Percentiles rank a stretch among this genome's conserved stretches.
phyloP scores from a whole-genome alignment of 495 filamentous ascomycete genomes.

The Chlorociboria aeruginascens region DNA sequence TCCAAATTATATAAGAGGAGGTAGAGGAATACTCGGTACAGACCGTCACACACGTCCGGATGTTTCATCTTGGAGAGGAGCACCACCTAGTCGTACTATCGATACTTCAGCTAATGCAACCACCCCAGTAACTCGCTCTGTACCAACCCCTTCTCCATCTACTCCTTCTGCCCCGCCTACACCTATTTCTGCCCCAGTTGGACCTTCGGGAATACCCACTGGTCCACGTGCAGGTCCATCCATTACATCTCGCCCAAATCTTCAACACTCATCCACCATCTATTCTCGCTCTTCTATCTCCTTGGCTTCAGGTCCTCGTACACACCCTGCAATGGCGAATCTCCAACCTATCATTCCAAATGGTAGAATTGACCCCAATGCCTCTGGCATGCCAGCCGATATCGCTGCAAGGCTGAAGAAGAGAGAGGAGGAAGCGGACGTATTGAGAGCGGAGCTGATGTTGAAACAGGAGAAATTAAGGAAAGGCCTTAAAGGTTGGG shows the following conservation, averaged over 20 bases:
- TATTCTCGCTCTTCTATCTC: neutral
- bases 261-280: constrained; percentile 13
- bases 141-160: constrained; percentile 9
- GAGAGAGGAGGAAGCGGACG: constrained; percentile 18
- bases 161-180: constrained; percentile 6
- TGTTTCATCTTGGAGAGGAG: constrained; percentile 4
- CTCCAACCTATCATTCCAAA: constrained; percentile 18
- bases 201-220: constrained; percentile 18
- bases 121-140: constrained; percentile 2
- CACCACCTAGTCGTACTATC: constrained; percentile 5
- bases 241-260: constrained; percentile 10
- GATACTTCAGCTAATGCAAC: neutral
- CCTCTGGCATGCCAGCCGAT: constrained; percentile 11
- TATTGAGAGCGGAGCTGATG: constrained; percentile 11
- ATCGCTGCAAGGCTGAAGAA: constrained; percentile 12
- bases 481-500: constrained; percentile 14
- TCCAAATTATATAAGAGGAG: constrained; percentile 5
- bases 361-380: constrained; percentile 17
- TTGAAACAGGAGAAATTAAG: constrained; percentile 17
- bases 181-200: constrained; percentile 6
- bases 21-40: constrained; percentile 10
- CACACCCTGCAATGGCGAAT: constrained; percentile 19
- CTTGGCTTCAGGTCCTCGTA: constrained; percentile 6
- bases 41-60: constrained; percentile 11
- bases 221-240: constrained; percentile 18